Evolutionary conservation across 1,139 yeast genomes (phyloP).

Genomic region (Saccharomyces hybrid): DNA sequence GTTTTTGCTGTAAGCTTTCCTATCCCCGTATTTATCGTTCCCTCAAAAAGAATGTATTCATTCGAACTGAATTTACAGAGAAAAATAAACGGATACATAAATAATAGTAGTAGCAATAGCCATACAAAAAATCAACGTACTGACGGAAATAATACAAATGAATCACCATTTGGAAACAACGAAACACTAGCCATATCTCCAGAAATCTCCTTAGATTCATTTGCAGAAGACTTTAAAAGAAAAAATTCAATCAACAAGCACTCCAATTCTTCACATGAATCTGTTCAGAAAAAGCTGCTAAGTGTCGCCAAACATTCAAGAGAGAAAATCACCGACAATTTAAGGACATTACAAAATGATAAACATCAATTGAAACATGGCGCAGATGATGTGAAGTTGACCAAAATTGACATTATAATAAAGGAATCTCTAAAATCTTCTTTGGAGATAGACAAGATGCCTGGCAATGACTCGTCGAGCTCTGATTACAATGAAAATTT

Average conservation of each 20-base stretch:
- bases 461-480: slow-evolving; percentile 6
- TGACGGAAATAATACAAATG: neutral
- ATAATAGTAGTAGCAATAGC: neutral
- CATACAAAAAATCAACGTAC: neutral
- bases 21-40: slow-evolving; percentile 60
- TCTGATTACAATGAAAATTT: neutral
- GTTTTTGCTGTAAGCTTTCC: slow-evolving; percentile 55
- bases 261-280: neutral
- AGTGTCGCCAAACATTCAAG: neutral
- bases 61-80: slow-evolving; percentile 40
- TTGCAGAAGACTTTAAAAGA: neutral
- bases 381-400: neutral
- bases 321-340: neutral
- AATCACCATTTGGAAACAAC: neutral
- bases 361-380: neutral
- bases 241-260: neutral
- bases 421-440: slow-evolving; percentile 24
- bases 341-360: neutral
- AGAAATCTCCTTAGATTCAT: neutral
- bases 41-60: slow-evolving; percentile 52
- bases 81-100: neutral
- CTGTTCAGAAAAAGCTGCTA: neutral
- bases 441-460: slow-evolving; percentile 18
- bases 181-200: neutral
- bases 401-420: slow-evolving; percentile 19